Evolutionary conservation across 2,329 filamentous ascomycete species (phyloP).

Genomic region (Alternaria ventricosa): DNA sequence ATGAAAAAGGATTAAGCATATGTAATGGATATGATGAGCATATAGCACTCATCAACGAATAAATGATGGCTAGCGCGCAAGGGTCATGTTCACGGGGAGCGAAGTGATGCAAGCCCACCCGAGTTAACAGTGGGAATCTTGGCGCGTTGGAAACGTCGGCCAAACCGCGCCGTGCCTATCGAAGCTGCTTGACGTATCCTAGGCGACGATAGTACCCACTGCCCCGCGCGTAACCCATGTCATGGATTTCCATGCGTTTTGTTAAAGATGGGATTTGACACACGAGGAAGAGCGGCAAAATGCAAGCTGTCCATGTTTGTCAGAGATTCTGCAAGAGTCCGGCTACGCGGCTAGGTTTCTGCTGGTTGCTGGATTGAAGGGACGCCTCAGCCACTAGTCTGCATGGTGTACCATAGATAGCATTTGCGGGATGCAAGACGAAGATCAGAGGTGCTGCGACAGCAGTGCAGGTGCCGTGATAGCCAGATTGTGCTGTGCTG

Average conservation of each 20-base stretch:
- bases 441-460: slow-evolving; percentile 1
- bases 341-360: neutral
- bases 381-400: neutral
- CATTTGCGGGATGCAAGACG: slow-evolving; percentile 10
- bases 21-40: neutral
- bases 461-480: neutral
- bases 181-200: neutral
- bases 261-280: neutral
- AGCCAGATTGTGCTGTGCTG: neutral
- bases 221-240: slow-evolving; percentile 5
- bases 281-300: neutral
- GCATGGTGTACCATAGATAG: slow-evolving; percentile 1
- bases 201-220: neutral
- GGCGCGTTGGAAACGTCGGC: neutral
- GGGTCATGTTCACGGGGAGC: neutral
- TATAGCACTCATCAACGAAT: neutral
- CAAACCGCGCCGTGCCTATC: neutral
- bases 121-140: neutral
- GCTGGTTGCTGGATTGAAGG: slow-evolving; percentile 1
- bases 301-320: neutral
- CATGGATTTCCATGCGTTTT: slow-evolving; percentile 2
- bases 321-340: neutral
- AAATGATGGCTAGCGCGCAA: neutral
- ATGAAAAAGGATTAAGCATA: neutral
- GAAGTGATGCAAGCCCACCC: neutral